Base-by-base conservation (phyloP, 2,329 filamentous ascomycete species). In the Pseudocercospora musae region DNA sequence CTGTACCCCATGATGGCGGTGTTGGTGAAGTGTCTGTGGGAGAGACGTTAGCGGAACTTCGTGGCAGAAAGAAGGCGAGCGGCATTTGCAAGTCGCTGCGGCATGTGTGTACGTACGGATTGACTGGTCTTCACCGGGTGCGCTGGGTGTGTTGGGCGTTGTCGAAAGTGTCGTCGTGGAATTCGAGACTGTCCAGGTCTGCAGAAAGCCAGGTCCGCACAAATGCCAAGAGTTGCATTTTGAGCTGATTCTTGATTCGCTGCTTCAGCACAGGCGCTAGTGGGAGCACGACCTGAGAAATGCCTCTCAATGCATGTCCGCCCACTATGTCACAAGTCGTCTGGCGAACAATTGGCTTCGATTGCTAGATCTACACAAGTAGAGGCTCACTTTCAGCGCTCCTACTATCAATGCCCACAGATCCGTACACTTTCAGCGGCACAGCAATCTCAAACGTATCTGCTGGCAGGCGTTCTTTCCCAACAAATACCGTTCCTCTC, bases 1-100 rank as follows among this genome's bases (percentile, higher is more conserved):
- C 67, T 71, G 66, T 81, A 82, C 80, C 80, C 80, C 80, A 82
- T 82, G 76, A 75, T 81, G 81, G 79, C 79, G 76, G 71, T 76
- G 73, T 73, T 78, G 77, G 65, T 64, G 52, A 52, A 58, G 62
- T 58, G 56, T 57, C 64, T 62, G 61, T 33, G 37, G 27, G 29
- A 9, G n/a, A 31, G 8, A 31, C 11, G 78, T 58, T 4, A 59
- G 52, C 31, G 37, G 11, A n/a, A n/a, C n/a, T 23, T 15, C 9
- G 5, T 59, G 56, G 1, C 18, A 21, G 18, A 4, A 21, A 23
- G 9, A 13, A 25, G 18, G 20, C 15, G 18, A 9, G 4, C 3
- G 23, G 18, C 44, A 48, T 48, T 48, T 13, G 13, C 18, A 21
- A 40, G 1, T 29, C 10, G 27, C 29, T 21, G 49, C 11, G 18